Conservation (phyloP, 345 rosid genomes). For the Sonneratia alba region DNA sequence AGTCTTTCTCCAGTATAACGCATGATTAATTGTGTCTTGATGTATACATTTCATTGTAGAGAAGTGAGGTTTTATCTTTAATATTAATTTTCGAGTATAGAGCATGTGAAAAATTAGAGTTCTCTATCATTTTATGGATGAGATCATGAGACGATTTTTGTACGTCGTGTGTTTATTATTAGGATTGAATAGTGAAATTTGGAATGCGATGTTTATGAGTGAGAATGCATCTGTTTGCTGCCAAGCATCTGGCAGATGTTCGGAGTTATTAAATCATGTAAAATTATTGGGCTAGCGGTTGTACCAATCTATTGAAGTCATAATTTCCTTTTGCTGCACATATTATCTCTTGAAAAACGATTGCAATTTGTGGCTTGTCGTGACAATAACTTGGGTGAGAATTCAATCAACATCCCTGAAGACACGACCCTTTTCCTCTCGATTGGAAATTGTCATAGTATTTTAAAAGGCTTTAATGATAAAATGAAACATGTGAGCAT, state of each 20-base stretch:
- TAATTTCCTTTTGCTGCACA: neutral
- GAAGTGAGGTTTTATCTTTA: no score
- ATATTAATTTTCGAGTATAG: neutral
- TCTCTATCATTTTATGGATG: neutral
- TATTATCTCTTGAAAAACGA: neutral
- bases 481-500: neutral
- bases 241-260: neutral
- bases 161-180: no score
- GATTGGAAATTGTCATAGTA: neutral
- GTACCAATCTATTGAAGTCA: neutral
- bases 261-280: neutral
- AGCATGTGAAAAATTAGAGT: neutral
- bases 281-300: neutral
- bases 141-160: neutral
- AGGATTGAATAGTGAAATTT: neutral
- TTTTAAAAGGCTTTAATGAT: neutral
- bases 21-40: neutral
- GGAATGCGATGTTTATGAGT: neutral
- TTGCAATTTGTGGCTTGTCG: neutral
- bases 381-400: neutral
- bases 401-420: no score
- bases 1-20: neutral
- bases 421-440: neutral
- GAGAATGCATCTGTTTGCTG: no score
- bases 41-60: no score